Conservation (phyloP, 2,329 filamentous ascomycete genomes). For the Colletotrichum sp. region DNA sequence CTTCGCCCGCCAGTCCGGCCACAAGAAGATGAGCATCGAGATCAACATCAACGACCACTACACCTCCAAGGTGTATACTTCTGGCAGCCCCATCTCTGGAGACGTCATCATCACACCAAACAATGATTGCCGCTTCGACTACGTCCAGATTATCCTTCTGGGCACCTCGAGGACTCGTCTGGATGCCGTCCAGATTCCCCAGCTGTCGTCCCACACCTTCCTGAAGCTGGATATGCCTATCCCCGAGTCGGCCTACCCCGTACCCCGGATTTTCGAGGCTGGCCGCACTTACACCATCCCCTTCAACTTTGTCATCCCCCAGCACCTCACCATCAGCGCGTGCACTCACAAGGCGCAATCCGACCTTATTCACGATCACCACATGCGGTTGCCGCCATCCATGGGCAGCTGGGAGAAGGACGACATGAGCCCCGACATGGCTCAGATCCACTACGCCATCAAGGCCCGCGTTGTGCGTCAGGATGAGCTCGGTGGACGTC, state of each 20-base stretch:
- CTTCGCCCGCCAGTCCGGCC: slow-evolving; percentile 27
- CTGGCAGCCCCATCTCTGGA: slow-evolving; percentile 56
- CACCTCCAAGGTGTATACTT: slow-evolving; percentile 60
- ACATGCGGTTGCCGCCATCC: slow-evolving; percentile 58
- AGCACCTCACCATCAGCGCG: slow-evolving; percentile 60
- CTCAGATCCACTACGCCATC: slow-evolving; percentile 57
- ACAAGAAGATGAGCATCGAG: slow-evolving; percentile 42
- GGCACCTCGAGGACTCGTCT: slow-evolving; percentile 55
- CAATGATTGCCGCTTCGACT: slow-evolving; percentile 54
- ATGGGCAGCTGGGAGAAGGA: slow-evolving; percentile 58
- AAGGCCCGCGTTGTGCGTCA: slow-evolving; percentile 48
- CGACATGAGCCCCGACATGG: slow-evolving; percentile 61
- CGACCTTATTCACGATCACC: slow-evolving; percentile 53
- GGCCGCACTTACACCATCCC: slow-evolving; percentile 55
- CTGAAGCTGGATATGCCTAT: slow-evolving; percentile 63
- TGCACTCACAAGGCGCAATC: slow-evolving; percentile 56
- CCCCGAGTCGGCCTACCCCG: slow-evolving; percentile 50
- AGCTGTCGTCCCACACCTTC: slow-evolving; percentile 56
- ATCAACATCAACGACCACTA: slow-evolving; percentile 60
- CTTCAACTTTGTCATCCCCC: slow-evolving; percentile 66
- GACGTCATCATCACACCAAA: slow-evolving; percentile 50
- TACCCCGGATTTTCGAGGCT: slow-evolving; percentile 51
- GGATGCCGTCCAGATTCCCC: slow-evolving; percentile 55
- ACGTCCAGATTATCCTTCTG: slow-evolving; percentile 57
- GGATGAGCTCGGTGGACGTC: slow-evolving; percentile 28